phyloP scores from a whole-genome alignment of 352 stramenopile species.

The Pilasporangium apinafurcum region DNA sequence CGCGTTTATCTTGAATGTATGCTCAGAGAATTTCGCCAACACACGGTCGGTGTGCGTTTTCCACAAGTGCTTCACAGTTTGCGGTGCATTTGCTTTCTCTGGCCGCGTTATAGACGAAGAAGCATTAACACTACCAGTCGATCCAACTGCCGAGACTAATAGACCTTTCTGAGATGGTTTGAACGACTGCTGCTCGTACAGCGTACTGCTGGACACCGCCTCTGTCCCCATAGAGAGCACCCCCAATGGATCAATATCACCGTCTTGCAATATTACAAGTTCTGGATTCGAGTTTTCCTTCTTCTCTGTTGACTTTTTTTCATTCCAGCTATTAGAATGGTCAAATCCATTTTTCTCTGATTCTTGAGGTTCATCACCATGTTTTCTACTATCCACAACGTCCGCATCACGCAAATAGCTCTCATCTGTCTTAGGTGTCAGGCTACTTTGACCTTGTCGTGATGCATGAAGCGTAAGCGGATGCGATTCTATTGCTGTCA shows the following conservation, averaged over 20 bases:
- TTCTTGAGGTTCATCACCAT: neutral
- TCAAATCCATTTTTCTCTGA: neutral
- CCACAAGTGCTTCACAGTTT: constrained; percentile 57
- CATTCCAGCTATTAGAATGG: neutral
- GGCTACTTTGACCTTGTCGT: no score
- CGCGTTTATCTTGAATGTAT: constrained; percentile 76
- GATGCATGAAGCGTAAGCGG: constrained; percentile 15
- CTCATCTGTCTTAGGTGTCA: no score
- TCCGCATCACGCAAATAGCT: neutral
- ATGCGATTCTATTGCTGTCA: constrained; percentile 34
- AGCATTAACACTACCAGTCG: neutral
- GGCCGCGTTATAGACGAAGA: constrained; percentile 2
- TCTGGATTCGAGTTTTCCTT: constrained; percentile 9
- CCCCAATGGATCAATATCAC: constrained; percentile 63
- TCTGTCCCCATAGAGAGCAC: constrained; percentile 21
- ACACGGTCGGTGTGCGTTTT: constrained; percentile 61
- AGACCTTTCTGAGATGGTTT: neutral
- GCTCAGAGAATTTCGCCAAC: constrained; percentile 48
- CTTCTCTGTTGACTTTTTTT: constrained; percentile 3
- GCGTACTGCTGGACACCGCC: neutral
- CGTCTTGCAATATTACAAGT: constrained; percentile 56
- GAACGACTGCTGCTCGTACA: neutral
- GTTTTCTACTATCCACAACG: neutral
- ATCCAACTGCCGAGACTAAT: neutral
- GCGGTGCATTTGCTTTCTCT: neutral